Conservation (phyloP, 306 rosid genomes). For the Acacia melanoxylon region DNA sequence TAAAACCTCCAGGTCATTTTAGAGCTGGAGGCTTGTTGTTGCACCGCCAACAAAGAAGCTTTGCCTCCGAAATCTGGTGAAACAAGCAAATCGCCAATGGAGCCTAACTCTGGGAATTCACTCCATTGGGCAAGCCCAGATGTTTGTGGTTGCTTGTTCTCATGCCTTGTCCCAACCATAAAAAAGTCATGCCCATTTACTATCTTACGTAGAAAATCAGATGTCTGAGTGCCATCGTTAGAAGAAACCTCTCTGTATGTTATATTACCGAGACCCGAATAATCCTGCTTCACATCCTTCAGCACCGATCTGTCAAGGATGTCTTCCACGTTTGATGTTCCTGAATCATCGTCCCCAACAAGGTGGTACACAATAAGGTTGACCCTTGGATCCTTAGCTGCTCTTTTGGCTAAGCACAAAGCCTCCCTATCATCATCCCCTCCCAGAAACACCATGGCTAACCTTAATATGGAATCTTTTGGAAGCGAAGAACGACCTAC, state of each 20-base stretch:
- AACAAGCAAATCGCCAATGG: slow-evolving; percentile 65
- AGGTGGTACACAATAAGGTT: slow-evolving; percentile 44
- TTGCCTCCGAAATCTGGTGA: slow-evolving; percentile 42
- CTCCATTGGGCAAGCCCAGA: slow-evolving; percentile 53
- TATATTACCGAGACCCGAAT: background rate
- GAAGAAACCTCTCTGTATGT: slow-evolving; percentile 15
- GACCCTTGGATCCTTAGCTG: slow-evolving; percentile 28
- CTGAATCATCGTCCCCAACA: background rate
- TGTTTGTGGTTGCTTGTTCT: slow-evolving; percentile 37
- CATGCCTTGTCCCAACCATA: slow-evolving; percentile 56
- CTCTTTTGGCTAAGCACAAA: slow-evolving; percentile 44
- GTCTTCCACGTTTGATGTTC: slow-evolving; percentile 22
- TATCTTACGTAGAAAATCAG: slow-evolving; percentile 34
- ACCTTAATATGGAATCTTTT: background rate
- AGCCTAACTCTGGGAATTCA: slow-evolving; percentile 61
- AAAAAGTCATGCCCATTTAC: slow-evolving; percentile 46
- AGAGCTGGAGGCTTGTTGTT: slow-evolving; percentile 42
- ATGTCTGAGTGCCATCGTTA: slow-evolving; percentile 40
- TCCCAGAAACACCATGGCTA: slow-evolving; percentile 53
- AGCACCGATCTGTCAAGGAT: slow-evolving; percentile 24
- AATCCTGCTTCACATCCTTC: background rate
- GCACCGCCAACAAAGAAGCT: slow-evolving; percentile 57
- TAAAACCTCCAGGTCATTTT: background rate
- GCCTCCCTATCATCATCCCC: slow-evolving; percentile 63
- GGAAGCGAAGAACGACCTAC: slow-evolving; percentile 31